phyloP scores from a whole-genome alignment of 192 early-diverging fungal genomes.

The Backusella westeae region DNA sequence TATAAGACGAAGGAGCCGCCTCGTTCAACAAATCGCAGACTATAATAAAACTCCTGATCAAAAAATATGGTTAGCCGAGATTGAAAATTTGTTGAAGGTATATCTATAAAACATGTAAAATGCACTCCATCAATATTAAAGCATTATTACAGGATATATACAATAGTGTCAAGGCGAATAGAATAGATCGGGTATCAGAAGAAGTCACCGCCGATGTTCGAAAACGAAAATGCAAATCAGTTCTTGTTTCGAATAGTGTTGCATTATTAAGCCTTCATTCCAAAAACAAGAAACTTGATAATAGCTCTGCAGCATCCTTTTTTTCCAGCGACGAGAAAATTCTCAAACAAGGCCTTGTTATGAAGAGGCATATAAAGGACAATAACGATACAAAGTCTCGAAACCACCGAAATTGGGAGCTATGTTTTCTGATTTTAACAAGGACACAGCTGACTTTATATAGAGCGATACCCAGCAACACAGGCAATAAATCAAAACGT shows the following conservation, averaged over 20 bases:
- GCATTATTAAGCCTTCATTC: neutral
- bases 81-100: slow-evolving; percentile 15
- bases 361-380: neutral
- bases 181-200: neutral
- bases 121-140: neutral
- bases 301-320: neutral
- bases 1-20: neutral
- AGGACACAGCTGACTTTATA: neutral
- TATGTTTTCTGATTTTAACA: slow-evolving; percentile 3
- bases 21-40: neutral
- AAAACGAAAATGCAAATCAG: neutral
- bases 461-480: neutral
- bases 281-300: neutral
- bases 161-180: neutral
- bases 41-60: neutral
- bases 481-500: neutral
- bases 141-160: neutral
- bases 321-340: neutral
- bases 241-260: neutral
- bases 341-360: neutral
- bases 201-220: neutral
- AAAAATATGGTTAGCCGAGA: neutral
- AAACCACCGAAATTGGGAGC: neutral
- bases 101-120: neutral
- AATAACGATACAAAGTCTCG: neutral